A percentile compares a stretch with the other conserved stretches of the same genome.
These are phyloP conservation scores for Zymoseptoria tritici DNA, from an alignment of 2,329 filamentous ascomycete genomes.

Conservation along the genomic window DNA sequence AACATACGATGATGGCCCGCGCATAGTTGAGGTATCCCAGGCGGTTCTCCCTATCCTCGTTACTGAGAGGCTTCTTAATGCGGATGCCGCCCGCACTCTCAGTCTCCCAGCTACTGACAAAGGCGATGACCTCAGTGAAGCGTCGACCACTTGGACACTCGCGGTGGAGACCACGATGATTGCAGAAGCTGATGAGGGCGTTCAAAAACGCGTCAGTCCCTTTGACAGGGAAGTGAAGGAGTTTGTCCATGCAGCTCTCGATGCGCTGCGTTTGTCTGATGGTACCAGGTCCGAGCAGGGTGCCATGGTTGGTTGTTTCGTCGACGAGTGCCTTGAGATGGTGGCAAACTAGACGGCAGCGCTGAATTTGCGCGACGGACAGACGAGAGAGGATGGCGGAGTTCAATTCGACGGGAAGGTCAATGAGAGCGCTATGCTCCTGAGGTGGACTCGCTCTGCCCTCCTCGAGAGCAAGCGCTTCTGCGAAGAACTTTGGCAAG, in stretches of 20 bases:
- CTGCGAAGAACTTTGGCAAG: background rate
- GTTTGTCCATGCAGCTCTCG: background rate
- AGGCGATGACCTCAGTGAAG: background rate
- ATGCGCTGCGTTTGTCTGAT: background rate
- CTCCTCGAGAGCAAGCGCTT: background rate
- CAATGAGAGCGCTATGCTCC: background rate
- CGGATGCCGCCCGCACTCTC: background rate
- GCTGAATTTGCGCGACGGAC: background rate
- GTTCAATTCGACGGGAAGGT: background rate
- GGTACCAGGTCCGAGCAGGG: background rate
- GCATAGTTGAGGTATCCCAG: background rate
- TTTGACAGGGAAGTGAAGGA: background rate
- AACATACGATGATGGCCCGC: background rate
- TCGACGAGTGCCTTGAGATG: background rate
- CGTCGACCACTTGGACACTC: background rate
- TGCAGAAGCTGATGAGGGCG: background rate
- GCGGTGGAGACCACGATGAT: background rate
- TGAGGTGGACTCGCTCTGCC: background rate
- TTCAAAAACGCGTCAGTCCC: background rate
- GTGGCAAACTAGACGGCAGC: background rate
- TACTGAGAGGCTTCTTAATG: background rate
- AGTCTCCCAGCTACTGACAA: background rate
- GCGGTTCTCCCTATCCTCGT: background rate
- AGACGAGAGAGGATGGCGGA: background rate
- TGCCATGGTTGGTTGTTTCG: background rate